A percentile compares a stretch with the other conserved stretches of the same genome.
These are phyloP conservation scores for Fusarium luffae DNA, from an alignment of 2,329 filamentous ascomycete genomes.

Conservation along the genomic window DNA sequence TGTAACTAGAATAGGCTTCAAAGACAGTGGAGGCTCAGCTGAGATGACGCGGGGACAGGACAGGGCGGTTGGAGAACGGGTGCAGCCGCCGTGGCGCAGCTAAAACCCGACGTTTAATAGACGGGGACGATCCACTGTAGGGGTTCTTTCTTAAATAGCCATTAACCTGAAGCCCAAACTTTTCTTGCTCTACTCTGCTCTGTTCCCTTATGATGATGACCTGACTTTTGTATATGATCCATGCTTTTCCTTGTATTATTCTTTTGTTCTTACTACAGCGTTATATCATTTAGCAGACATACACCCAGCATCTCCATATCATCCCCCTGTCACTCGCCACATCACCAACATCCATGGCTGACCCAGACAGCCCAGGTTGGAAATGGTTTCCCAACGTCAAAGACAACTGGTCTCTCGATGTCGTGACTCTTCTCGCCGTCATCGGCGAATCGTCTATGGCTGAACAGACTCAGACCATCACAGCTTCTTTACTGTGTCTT, in stretches of 20 bases:
- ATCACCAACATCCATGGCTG: conserved; percentile 40
- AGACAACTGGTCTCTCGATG: conserved; percentile 66
- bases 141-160: not conserved
- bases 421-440: conserved; percentile 71
- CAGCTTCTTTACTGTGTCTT: conserved; percentile 66
- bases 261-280: not conserved
- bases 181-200: not conserved
- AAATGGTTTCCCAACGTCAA: conserved; percentile 58
- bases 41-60: conserved; percentile 9
- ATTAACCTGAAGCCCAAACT: not conserved
- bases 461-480: conserved; percentile 68
- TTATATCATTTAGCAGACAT: not conserved
- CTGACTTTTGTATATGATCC: not conserved
- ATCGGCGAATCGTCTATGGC: conserved; percentile 70
- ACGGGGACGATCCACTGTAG: not conserved
- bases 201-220: not conserved
- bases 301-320: not conserved
- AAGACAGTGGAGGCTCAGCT: conserved; percentile 17
- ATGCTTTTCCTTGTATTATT: not conserved
- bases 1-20: not conserved
- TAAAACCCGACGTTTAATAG: not conserved
- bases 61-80: conserved; percentile 14
- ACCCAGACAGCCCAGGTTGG: conserved; percentile 44
- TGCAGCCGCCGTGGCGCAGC: conserved; percentile 33
- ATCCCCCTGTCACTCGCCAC: not conserved